Evolutionary conservation across 352 stramenopile genomes (phyloP).

Genomic region (Phytophthora brassicae): DNA sequence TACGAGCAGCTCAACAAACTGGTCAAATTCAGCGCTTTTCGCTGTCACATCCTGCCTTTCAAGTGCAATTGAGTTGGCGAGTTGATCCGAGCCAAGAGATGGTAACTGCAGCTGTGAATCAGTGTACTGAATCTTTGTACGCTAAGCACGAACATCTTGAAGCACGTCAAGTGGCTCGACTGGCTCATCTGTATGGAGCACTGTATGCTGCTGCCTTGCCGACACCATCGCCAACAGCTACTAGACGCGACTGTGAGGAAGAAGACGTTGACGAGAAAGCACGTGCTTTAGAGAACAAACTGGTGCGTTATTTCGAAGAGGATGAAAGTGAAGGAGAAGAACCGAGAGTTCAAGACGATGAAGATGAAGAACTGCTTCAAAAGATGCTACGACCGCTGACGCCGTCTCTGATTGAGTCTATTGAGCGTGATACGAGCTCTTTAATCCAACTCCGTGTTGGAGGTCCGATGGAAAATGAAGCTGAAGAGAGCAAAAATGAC

Average conservation of each 20-base stretch:
- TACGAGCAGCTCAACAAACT: slow-evolving; percentile 51
- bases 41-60: slow-evolving; percentile 54
- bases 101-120: slow-evolving; percentile 18
- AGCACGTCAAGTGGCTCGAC: slow-evolving; percentile 51
- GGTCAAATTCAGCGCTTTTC: slow-evolving; percentile 61
- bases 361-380: slow-evolving; percentile 39
- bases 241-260: slow-evolving; percentile 6
- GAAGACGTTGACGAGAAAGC: slow-evolving; percentile 35
- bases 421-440: slow-evolving; percentile 53
- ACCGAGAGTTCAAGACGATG: slow-evolving; percentile 14
- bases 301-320: slow-evolving; percentile 72
- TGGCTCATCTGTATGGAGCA: slow-evolving; percentile 60
- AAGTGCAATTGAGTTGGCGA: slow-evolving; percentile 46
- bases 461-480: slow-evolving; percentile 16
- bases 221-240: slow-evolving; percentile 6
- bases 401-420: slow-evolving; percentile 43
- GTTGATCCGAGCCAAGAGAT: slow-evolving; percentile 3
- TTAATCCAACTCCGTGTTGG: slow-evolving; percentile 35
- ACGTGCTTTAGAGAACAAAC: slow-evolving; percentile 41
- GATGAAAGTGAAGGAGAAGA: background rate
- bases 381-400: slow-evolving; percentile 56
- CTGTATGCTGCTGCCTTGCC: slow-evolving; percentile 43
- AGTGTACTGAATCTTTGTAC: slow-evolving; percentile 56
- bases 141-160: slow-evolving; percentile 60
- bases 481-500: slow-evolving; percentile 15